Evolutionary conservation across 75 land plant species (phyloP).

Genomic region (Pinus taeda): DNA sequence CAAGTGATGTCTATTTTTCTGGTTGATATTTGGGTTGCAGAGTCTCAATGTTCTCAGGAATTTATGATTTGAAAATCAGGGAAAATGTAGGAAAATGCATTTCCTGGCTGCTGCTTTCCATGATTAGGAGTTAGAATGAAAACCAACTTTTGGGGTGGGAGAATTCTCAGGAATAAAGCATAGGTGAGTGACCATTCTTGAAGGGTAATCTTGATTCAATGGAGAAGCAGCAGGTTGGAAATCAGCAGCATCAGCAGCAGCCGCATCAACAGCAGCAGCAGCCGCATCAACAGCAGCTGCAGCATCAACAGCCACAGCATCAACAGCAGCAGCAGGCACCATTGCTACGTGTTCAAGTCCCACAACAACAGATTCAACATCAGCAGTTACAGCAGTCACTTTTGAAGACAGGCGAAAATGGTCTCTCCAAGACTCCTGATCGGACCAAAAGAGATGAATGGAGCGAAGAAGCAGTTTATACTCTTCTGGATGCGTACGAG

Average conservation of each 20-base stretch:
- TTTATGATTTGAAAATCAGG: not conserved
- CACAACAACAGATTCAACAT: slow-evolving; percentile 5
- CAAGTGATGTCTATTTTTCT: not conserved
- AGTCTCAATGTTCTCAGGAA: not conserved
- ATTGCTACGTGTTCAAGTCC: not conserved
- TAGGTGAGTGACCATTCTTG: not conserved
- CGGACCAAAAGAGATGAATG: slow-evolving; percentile 47
- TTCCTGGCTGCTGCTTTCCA: not conserved
- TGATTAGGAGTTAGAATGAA: slow-evolving; percentile 1
- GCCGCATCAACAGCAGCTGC: not conserved
- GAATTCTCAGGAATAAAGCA: not conserved
- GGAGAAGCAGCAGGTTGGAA: slow-evolving; percentile 5
- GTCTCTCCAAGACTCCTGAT: slow-evolving; percentile 10
- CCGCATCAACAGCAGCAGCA: not conserved
- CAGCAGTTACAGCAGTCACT: not conserved
- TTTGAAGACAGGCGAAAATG: slow-evolving; percentile 6
- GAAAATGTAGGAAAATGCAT: not conserved
- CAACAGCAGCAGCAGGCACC: slow-evolving; percentile 5
- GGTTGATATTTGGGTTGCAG: not conserved
- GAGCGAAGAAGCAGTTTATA: slow-evolving; percentile 47
- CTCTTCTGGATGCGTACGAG: slow-evolving; percentile 50
- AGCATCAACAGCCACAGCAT: not conserved
- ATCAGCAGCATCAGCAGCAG: slow-evolving; percentile 4
- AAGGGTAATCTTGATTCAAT: slow-evolving; percentile 4
- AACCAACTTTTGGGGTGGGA: not conserved